phyloP scores from a whole-genome alignment of 495 filamentous ascomycete species.

The Neurospora intermedia region DNA sequence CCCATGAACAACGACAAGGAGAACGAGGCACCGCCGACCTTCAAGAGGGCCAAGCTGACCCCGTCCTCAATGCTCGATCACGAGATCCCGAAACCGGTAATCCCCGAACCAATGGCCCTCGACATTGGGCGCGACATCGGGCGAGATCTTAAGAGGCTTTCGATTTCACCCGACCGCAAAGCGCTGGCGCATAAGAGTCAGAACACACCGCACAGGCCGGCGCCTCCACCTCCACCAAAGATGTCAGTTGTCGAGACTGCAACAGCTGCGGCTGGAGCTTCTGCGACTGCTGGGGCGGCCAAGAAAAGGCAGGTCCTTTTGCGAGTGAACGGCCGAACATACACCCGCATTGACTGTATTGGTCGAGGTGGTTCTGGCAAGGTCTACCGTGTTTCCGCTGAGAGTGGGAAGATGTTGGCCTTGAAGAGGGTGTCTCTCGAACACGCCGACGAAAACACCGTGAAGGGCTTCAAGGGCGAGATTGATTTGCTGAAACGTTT shows the following conservation, averaged over 20 bases:
- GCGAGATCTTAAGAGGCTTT: constrained; percentile 9
- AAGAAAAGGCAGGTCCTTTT: constrained; percentile 69
- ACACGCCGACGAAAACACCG: constrained; percentile 70
- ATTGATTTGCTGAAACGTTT: constrained; percentile 84
- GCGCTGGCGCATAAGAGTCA: constrained; percentile 60
- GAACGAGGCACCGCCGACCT: constrained; percentile 68
- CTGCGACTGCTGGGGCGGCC: constrained; percentile 54
- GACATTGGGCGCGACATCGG: constrained; percentile 14
- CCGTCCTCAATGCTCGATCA: constrained; percentile 47
- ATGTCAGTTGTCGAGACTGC: constrained; percentile 92
- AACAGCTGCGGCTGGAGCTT: constrained; percentile 71
- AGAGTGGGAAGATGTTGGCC: constrained; percentile 89
- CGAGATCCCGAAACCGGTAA: constrained; percentile 45
- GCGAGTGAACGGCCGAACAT: constrained; percentile 81
- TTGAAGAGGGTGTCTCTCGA: constrained; percentile 87
- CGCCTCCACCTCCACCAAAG: constrained; percentile 78
- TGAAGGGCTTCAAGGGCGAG: constrained; percentile 90
- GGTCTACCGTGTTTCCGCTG: constrained; percentile 94
- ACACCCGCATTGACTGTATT: constrained; percentile 78
- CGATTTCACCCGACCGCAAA: constrained; percentile 49
- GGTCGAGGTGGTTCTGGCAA: constrained; percentile 86
- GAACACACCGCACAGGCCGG: constrained; percentile 75
- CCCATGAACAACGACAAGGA: constrained; percentile 63
- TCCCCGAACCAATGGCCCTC: constrained; percentile 21
- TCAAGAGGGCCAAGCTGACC: constrained; percentile 39